phyloP scores from a whole-genome alignment of 2,329 filamentous ascomycete species.

The Cytospora mali region DNA sequence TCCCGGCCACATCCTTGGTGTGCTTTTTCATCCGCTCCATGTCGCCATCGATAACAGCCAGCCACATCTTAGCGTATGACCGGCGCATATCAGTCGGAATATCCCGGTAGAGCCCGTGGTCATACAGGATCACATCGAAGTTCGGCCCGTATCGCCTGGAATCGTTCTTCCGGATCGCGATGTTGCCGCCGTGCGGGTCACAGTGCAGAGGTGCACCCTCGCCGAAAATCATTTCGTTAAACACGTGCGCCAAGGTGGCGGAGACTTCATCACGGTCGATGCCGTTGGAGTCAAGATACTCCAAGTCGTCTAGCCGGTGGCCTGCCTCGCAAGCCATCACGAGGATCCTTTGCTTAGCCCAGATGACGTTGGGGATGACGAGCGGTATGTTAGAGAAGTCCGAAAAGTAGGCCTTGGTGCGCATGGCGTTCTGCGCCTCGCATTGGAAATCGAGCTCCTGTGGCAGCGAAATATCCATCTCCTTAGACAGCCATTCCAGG shows the following conservation, averaged over 20 bases:
- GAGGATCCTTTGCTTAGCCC: conserved; percentile 84
- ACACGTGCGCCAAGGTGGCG: conserved; percentile 84
- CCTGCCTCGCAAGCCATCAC: conserved; percentile 95
- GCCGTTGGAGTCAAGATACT: conserved; percentile 78
- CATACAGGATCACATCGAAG: conserved; percentile 95
- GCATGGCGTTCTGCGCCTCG: conserved; percentile 82
- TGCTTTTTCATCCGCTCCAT: conserved; percentile 85
- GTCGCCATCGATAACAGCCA: conserved; percentile 90
- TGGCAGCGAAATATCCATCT: conserved; percentile 89
- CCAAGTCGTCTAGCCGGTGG: conserved; percentile 83
- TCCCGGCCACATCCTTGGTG: conserved; percentile 83
- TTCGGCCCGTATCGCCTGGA: conserved; percentile 63
- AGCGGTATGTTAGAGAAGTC: conserved; percentile 75
- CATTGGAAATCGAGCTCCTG: conserved; percentile 87
- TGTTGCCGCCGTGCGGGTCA: conserved; percentile 94
- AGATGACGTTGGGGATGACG: conserved; percentile 85
- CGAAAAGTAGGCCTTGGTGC: conserved; percentile 80
- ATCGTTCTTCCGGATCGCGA: conserved; percentile 82
- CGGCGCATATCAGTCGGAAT: conserved; percentile 78
- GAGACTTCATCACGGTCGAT: conserved; percentile 97
- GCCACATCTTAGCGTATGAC: conserved; percentile 95
- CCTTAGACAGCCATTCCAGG: conserved; percentile 89
- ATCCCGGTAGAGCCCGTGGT: conserved; percentile 94
- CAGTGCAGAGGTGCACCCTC: conserved; percentile 87
- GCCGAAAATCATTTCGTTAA: conserved; percentile 99